Evolutionary conservation across 176 grass and related monocot genomes (phyloP).

Genomic region (Calamus simplicifolius): DNA sequence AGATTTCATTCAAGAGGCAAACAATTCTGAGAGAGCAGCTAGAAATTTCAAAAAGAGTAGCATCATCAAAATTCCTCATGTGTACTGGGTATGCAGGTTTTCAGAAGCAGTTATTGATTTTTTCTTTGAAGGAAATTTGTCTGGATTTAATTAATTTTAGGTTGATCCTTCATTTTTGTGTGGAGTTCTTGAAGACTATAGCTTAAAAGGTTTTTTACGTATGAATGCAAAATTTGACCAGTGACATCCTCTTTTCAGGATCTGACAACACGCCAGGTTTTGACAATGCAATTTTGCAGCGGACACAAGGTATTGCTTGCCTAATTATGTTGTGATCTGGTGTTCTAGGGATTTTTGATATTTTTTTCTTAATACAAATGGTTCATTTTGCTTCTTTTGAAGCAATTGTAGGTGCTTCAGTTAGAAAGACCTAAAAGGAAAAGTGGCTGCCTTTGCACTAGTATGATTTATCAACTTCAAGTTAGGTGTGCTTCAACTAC

Average conservation of each 20-base stretch:
- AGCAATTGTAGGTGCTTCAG: no score
- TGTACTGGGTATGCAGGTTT: slow-evolving; percentile 56
- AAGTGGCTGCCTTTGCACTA: no score
- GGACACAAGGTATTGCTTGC: slow-evolving; percentile 61
- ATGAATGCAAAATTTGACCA: background rate
- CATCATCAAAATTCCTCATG: slow-evolving; percentile 58
- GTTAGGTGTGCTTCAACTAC: no score
- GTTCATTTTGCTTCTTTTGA: no score
- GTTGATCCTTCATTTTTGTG: no score
- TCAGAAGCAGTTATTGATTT: background rate
- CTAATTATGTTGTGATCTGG: background rate
- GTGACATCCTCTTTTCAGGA: slow-evolving; percentile 39
- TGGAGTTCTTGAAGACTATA: no score
- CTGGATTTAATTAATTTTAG: no score
- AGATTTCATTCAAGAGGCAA: slow-evolving; percentile 86
- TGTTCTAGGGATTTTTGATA: background rate
- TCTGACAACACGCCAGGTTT: slow-evolving; percentile 66
- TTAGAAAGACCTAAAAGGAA: no score
- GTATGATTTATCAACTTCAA: no score
- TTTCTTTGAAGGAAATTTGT: background rate
- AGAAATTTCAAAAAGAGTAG: slow-evolving; percentile 69
- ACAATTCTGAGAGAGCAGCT: slow-evolving; percentile 83
- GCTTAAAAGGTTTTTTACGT: background rate
- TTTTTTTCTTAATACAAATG: no score
- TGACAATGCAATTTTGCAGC: slow-evolving; percentile 91